Evolutionary conservation across 1,284 basidiomycete genomes (phyloP).

Genomic region (Cryptococcus sp.): DNA sequence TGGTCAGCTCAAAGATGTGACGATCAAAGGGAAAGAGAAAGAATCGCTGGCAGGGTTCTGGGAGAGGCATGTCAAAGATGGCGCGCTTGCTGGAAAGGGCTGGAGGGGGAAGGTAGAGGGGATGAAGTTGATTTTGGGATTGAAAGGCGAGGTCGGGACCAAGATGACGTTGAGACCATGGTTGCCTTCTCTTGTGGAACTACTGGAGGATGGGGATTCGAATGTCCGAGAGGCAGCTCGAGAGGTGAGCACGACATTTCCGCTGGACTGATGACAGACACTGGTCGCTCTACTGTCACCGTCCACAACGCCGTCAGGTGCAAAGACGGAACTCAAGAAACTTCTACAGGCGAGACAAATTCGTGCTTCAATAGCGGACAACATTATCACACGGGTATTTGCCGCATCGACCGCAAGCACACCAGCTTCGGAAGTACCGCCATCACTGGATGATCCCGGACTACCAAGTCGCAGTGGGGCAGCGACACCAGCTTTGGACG

Average conservation of each 20-base stretch:
- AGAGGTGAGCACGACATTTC: slow-evolving; percentile 28
- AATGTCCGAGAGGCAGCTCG: slow-evolving; percentile 82
- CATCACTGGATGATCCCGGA: not conserved
- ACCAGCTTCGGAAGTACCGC: slow-evolving; percentile 33
- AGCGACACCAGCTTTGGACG: slow-evolving; percentile 41
- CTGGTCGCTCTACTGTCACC: slow-evolving; percentile 80
- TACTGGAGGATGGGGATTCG: slow-evolving; percentile 84
- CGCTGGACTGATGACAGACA: slow-evolving; percentile 47
- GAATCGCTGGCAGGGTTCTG: slow-evolving; percentile 72
- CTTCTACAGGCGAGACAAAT: slow-evolving; percentile 79
- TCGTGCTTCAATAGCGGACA: slow-evolving; percentile 68
- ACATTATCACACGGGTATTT: slow-evolving; percentile 49
- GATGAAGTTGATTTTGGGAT: slow-evolving; percentile 32
- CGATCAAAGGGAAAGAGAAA: slow-evolving; percentile 62
- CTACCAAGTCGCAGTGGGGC: slow-evolving; percentile 1
- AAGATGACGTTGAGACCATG: slow-evolving; percentile 80
- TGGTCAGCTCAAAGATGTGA: slow-evolving; percentile 13
- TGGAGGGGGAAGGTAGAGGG: slow-evolving; percentile 58
- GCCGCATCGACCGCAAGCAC: slow-evolving; percentile 10
- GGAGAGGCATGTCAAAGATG: slow-evolving; percentile 68
- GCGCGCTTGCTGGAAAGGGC: slow-evolving; percentile 66
- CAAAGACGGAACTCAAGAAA: slow-evolving; percentile 87
- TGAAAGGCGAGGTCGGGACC: slow-evolving; percentile 72
- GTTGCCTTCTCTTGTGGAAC: slow-evolving; percentile 71
- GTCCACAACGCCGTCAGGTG: slow-evolving; percentile 72